These are phyloP conservation scores for Tubosaeta sp. DNA, from an alignment of 768 basidiomycete genomes.

Conservation along the genomic window DNA sequence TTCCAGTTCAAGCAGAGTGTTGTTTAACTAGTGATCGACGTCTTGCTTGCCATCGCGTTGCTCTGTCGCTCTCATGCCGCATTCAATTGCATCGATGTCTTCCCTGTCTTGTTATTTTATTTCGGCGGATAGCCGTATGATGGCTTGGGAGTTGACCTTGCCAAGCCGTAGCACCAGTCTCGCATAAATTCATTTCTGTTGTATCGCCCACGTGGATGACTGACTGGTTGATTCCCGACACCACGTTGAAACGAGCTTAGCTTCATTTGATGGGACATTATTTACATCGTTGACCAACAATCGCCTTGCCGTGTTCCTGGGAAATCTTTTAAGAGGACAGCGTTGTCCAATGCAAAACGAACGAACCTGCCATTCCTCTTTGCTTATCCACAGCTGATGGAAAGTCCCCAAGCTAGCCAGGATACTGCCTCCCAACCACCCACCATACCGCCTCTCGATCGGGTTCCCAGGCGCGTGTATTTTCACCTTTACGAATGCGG, in stretches of 20 bases:
- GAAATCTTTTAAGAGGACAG: conserved; percentile 3
- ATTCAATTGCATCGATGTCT: conserved; percentile 13
- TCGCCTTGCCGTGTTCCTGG: conserved; percentile 79
- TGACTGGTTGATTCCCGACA: no score
- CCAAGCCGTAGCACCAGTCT: conserved; percentile 18
- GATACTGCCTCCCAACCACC: conserved; percentile 96
- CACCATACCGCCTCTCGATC: conserved; percentile 83
- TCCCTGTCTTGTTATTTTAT: conserved; percentile 22
- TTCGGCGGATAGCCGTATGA: conserved; percentile 9
- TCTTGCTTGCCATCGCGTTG: conserved; percentile 26
- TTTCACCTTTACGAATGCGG: conserved; percentile 59
- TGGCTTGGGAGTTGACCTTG: conserved; percentile 38
- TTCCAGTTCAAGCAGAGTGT: conserved; percentile 20
- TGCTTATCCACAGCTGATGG: conserved; percentile 95
- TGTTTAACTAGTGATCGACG: conserved; percentile 25
- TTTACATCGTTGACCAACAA: conserved; percentile 85
- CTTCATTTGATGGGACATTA: conserved; percentile 28
- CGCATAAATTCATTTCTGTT: conserved; percentile 9
- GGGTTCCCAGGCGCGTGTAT: conserved; percentile 91
- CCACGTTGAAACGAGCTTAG: no score
- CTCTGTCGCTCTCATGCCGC: conserved; percentile 12
- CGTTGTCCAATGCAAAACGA: neutral
- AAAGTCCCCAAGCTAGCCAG: conserved; percentile 94
- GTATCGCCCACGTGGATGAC: neutral
- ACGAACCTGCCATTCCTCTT: conserved; percentile 86